Base-by-base conservation (phyloP, 345 rosid genomes). In the Pistacia atlantica region DNA sequence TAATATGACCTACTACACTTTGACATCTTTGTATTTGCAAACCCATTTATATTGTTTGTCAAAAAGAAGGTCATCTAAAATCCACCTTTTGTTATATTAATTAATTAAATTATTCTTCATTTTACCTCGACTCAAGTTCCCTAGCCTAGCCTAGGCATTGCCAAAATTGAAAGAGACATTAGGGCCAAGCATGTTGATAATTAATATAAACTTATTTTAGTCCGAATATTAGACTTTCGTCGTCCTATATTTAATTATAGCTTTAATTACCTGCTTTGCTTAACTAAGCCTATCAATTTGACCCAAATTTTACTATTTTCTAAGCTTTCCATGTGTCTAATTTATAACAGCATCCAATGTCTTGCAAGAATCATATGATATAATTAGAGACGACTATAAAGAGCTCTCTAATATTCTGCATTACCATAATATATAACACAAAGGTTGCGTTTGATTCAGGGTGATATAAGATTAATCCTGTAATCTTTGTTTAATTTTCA, bases 1-100 rank as follows among this genome's bases (percentile, higher is more conserved):
- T 63, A 63, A 33, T 73, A 73, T 59, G 82, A 80, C 76, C 82
- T 59, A 76, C 77, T 69, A 42, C 74, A 67, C 61, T 52, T 85
- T 77, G 83, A 85, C 80, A 77, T 71, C 56, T 72, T 69, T 71
- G 9, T 42, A 7, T 6, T 42, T 42, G 25, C 72, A 65, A 72
- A 38, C 37, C 64, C 20, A 61, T 11, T 31, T 49, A 20, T 25
- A 28, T 37, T 16, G 20, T 73, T 85, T 74, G 84, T 76, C 84
- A 80, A 85, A 82, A 69, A 22, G 45, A 69, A 22, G 37, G 78
- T 54, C 68, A 72, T 72, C 74, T 42, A 68, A 56, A 48, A 67
- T 13, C 60, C 33, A 48, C 10, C 35, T 11, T 13, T 0, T n/a
- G 12, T 66, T 25, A 45, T 42, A 5, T 67, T 25, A 11, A 22